Base-by-base conservation (phyloP, 768 basidiomycete genomes). In the Cytidiella melzeri region DNA sequence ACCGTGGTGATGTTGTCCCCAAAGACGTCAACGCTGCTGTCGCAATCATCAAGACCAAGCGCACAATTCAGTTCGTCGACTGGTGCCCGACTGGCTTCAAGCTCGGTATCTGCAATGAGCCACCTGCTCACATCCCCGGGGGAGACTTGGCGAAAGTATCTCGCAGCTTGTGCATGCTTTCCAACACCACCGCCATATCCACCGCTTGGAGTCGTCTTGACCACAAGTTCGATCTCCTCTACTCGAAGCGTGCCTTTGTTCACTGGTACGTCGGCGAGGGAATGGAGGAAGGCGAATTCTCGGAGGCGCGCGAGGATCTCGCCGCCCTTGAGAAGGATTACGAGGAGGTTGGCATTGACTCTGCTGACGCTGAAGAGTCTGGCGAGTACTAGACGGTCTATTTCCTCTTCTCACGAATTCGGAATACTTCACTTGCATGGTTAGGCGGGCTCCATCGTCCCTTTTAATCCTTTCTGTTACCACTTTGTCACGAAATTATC, bases 251-350 rank as follows among this genome's bases (percentile, higher is more conserved):
- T 56, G 72, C 73, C 7, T 72, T 77, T 55, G 72, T 75, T 7
- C 73, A 77, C 64, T 75, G 77, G 79, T 80, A 88, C 66, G 83
- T 84, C 52, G 81, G 84, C 53, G 83, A 86, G 66, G 82, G 84
- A 63, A 87, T 86, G 82, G 81, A 86, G 65, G 83, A 86, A 79
- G 95, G 95, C 66, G 95, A 99, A 73, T 97, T 98, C 74, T 94
- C 92, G 18, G 95, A 97, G 74, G 95, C 95, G 18, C 87, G 95
- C 52, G 96, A 99, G 73, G 95, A 99, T 67, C 84, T 99, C 50
- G 96, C 95, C n/a, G 95, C 95, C n/a, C 83, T 99, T 48, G 95
- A 97, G 77, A 96, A 92, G 69, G 92, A 92, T 57, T 93, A 92
- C 60, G 90, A 92, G 66, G 91, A 96, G 66, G 92, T 84, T 57